phyloP scores from a whole-genome alignment of 2,329 filamentous ascomycete species.

The Verruconis gallopava region DNA sequence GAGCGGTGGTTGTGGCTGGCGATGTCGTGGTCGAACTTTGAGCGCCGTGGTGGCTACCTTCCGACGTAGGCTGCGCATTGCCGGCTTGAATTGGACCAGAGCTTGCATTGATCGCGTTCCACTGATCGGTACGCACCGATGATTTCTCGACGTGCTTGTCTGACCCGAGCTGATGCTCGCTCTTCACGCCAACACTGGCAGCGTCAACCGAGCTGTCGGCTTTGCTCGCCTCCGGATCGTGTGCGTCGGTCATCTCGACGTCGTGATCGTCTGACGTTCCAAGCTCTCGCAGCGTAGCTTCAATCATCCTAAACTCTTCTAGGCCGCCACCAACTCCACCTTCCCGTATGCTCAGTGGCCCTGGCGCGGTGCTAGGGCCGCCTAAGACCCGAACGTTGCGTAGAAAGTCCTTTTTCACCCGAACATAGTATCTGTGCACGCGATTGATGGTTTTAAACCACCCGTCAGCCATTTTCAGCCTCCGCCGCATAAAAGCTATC shows the following conservation, averaged over 20 bases:
- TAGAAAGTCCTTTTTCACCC: slow-evolving; percentile 38
- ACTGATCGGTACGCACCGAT: slow-evolving; percentile 19
- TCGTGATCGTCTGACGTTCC: slow-evolving; percentile 24
- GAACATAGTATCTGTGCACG: slow-evolving; percentile 41
- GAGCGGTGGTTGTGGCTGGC: not conserved
- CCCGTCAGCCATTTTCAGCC: slow-evolving; percentile 43
- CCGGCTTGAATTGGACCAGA: slow-evolving; percentile 11
- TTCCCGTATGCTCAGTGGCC: slow-evolving; percentile 28
- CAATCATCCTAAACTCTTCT: slow-evolving; percentile 40
- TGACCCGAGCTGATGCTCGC: slow-evolving; percentile 16
- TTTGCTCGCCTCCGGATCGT: slow-evolving; percentile 6
- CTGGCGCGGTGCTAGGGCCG: slow-evolving; percentile 3
- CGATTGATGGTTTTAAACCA: slow-evolving; percentile 42
- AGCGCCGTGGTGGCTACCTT: not conserved
- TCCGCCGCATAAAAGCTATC: slow-evolving; percentile 38
- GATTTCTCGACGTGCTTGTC: slow-evolving; percentile 12
- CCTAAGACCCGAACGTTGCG: slow-evolving; percentile 20
- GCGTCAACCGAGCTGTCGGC: slow-evolving; percentile 2
- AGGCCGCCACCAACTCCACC: slow-evolving; percentile 38
- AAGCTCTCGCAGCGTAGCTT: slow-evolving; percentile 24
- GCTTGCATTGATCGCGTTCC: slow-evolving; percentile 28
- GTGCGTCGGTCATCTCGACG: slow-evolving; percentile 23
- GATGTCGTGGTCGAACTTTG: not conserved
- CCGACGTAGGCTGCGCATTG: not conserved
- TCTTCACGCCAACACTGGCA: slow-evolving; percentile 17